phyloP scores from a whole-genome alignment of 108 stramenopile species.

The Pinguiococcus pyrenoidosus region DNA sequence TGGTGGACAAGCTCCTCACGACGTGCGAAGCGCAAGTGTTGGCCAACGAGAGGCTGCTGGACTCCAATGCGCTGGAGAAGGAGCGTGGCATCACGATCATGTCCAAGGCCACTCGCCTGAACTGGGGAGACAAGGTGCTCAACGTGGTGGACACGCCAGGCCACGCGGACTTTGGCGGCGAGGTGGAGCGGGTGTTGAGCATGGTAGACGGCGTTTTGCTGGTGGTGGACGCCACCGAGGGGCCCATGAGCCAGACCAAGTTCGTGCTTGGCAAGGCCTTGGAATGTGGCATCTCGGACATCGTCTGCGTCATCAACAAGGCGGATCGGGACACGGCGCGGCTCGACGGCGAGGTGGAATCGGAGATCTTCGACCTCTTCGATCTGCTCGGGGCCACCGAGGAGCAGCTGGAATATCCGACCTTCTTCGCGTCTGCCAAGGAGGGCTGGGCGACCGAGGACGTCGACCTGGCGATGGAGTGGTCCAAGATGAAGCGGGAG shows the following conservation, averaged over 20 bases:
- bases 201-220: slow-evolving; percentile 94
- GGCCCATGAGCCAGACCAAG: slow-evolving; percentile 61
- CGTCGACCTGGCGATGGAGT: slow-evolving; percentile 31
- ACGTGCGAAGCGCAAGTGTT: too few relatives aligned
- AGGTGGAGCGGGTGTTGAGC: slow-evolving; percentile 92
- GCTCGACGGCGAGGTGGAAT: slow-evolving; percentile 78
- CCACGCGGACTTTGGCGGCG: slow-evolving; percentile 95
- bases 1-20: too few relatives aligned
- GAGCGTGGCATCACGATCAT: slow-evolving; percentile 95
- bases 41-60: too few relatives aligned
- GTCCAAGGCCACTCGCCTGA: slow-evolving; percentile 72
- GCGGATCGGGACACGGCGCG: slow-evolving; percentile 43
- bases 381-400: slow-evolving; percentile 86
- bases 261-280: slow-evolving; percentile 93
- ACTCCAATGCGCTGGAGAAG: too few relatives aligned
- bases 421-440: slow-evolving; percentile 81
- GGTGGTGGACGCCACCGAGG: slow-evolving; percentile 88
- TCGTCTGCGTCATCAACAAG: slow-evolving; percentile 99
- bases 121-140: slow-evolving; percentile 45
- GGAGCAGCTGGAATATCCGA: slow-evolving; percentile 90
- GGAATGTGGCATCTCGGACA: slow-evolving; percentile 62
- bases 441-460: slow-evolving; percentile 46
- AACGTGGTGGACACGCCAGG: slow-evolving; percentile 92
- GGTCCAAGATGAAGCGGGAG: slow-evolving; percentile 1
- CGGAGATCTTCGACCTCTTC: slow-evolving; percentile 94